A percentile compares a stretch with the other conserved stretches of the same genome.
Evolutionary conservation across 495 filamentous ascomycete genomes (phyloP).

Genomic region (Haplographium delicatum): DNA sequence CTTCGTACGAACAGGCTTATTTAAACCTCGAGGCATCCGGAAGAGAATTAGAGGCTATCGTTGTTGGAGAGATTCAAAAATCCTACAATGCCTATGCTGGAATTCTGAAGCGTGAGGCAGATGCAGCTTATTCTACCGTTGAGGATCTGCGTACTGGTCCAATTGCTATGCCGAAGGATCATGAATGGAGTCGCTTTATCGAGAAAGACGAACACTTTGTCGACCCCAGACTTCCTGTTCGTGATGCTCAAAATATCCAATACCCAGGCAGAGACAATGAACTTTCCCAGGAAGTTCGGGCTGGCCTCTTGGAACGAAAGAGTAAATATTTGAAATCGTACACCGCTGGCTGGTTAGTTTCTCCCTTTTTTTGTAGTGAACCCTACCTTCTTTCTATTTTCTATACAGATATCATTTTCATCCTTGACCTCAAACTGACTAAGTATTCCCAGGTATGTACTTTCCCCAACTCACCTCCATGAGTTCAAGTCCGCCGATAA

Average conservation of each 20-base stretch:
- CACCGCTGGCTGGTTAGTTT: constrained; percentile 84
- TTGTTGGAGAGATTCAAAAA: constrained; percentile 95
- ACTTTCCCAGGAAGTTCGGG: constrained; percentile 78
- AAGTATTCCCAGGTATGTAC: constrained; percentile 70
- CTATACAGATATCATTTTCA: not conserved
- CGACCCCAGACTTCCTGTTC: constrained; percentile 73
- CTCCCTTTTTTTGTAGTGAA: constrained; percentile 6
- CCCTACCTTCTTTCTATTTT: not conserved
- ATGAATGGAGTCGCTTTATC: constrained; percentile 81
- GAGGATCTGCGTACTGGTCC: constrained; percentile 81
- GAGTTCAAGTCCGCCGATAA: constrained; percentile 90
- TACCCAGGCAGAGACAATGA: constrained; percentile 93
- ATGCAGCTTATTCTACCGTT: constrained; percentile 68
- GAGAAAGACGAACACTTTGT: constrained; percentile 80
- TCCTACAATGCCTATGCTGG: constrained; percentile 88
- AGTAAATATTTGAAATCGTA: constrained; percentile 99
- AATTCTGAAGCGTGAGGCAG: constrained; percentile 84
- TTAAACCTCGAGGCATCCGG: constrained; percentile 93
- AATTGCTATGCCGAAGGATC: constrained; percentile 82
- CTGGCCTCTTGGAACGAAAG: constrained; percentile 91
- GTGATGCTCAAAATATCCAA: constrained; percentile 75
- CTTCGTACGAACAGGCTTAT: constrained; percentile 66
- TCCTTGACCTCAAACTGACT: constrained; percentile 33
- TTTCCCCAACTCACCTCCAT: constrained; percentile 94
- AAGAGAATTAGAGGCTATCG: constrained; percentile 88